A percentile compares a stretch with the other conserved stretches of the same genome.
Conservation (phyloP, 2,329 filamentous ascomycete species). For the Colletotrichum magnum region DNA sequence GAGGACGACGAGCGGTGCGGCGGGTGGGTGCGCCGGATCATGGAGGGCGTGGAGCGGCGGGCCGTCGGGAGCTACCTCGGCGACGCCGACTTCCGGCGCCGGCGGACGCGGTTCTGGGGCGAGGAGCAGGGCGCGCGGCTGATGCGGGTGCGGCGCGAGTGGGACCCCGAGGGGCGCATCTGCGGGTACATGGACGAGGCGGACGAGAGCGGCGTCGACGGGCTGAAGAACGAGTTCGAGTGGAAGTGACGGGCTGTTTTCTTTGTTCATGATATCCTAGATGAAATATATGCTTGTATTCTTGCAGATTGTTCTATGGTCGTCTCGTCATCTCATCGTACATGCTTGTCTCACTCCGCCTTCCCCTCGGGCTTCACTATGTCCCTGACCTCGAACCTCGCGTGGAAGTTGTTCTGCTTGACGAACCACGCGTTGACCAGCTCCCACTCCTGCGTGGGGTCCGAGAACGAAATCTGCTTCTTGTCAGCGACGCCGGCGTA, state of each 20-base stretch:
- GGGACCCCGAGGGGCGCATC: conserved; percentile 56
- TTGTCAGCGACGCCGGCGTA: neutral
- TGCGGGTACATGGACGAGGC: conserved; percentile 61
- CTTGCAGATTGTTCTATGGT: conserved; percentile 21
- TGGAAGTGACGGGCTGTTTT: too few species aligned
- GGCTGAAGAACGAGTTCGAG: conserved; percentile 58
- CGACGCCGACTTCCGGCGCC: conserved; percentile 66
- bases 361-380: conserved; percentile 53
- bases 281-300: neutral
- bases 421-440: conserved; percentile 75
- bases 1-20: conserved; percentile 60
- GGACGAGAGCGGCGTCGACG: conserved; percentile 60
- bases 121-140: conserved; percentile 56
- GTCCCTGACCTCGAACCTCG: conserved; percentile 59
- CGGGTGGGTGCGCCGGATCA: conserved; percentile 59
- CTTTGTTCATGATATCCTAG: too few species aligned
- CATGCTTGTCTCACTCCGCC: conserved; percentile 20
- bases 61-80: conserved; percentile 67
- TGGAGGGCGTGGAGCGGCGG: conserved; percentile 55
- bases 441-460: conserved; percentile 70
- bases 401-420: conserved; percentile 70
- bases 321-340: conserved; percentile 18
- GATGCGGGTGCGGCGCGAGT: conserved; percentile 58
- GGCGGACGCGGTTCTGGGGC: conserved; percentile 63
- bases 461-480: conserved; percentile 65